Base-by-base conservation (phyloP, 2,329 filamentous ascomycete species). In the Epichloe typhina region DNA sequence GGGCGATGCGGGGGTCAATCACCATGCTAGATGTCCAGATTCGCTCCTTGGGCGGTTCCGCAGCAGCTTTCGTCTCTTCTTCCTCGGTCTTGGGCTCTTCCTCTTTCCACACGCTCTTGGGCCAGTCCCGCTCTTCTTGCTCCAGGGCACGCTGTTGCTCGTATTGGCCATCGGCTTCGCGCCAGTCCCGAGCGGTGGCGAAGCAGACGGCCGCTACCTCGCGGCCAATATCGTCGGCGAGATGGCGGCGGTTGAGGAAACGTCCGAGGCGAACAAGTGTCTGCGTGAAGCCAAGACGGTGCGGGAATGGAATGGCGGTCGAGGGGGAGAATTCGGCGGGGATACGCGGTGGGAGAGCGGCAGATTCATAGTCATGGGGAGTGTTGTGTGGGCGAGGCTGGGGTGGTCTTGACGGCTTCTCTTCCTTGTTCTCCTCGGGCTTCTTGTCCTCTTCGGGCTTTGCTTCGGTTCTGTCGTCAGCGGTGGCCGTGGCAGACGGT, bases 281-380 rank as follows among this genome's bases (percentile, higher is more conserved):
- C 70, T 93, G 91, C 55, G 86, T 72, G 73, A 98, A 95, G 53
- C 93, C 93, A 33, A 98, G 83, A 52, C 96, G 78, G 65, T 97
- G 91, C 1, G 91, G 91, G 66, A 95, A 86, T 41, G 79, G 73
- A 53, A 98, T 76, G 13, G 85, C 75, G 23, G 77, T 73, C 5
- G 84, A 82, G 42, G 88, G 88, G 38, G 83, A 79, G 61, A 98
- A 80, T 53, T 83, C 78, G 55, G 72, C 62, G 3, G 91, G 91
- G 42, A 85, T 77, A 43, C 76, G 72, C 33, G 74, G 63, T 0
- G 90, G 83, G 47, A 89, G 73, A 23, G 69, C 61, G 40, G 85
- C 79, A 38, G 78, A 72, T 7, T 79, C 60, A 67, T 97, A 98
- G 66, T 86, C 81, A 53, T 76, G 69, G 3, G 86, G 77, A 8